Conservation (phyloP, 1,139 yeast species). For the Geotrichum fermentans region DNA sequence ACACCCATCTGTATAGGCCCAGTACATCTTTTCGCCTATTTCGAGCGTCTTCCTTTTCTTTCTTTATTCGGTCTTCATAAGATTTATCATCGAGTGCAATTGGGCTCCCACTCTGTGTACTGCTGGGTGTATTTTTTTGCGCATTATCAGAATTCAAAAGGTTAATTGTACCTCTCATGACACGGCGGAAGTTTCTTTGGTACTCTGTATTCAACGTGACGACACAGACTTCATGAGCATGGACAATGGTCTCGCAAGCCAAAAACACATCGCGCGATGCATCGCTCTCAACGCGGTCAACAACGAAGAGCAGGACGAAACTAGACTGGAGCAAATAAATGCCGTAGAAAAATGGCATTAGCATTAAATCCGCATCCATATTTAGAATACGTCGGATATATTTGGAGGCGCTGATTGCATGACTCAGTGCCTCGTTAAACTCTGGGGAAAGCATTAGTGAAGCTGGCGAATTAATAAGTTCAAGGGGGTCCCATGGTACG, state of each 20-base stretch:
- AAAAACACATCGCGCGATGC: slow-evolving; percentile 34
- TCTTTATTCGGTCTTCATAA: slow-evolving; percentile 8
- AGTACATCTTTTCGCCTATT: slow-evolving; percentile 30
- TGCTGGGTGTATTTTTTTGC: slow-evolving; percentile 22
- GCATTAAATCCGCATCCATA: slow-evolving; percentile 33
- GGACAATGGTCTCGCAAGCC: slow-evolving; percentile 35
- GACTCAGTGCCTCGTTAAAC: slow-evolving; percentile 26
- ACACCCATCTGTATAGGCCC: slow-evolving; percentile 33
- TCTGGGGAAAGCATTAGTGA: slow-evolving; percentile 28
- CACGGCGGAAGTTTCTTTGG: slow-evolving; percentile 34
- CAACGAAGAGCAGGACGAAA: slow-evolving; percentile 29
- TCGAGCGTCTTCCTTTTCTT: slow-evolving; percentile 9
- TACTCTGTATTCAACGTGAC: slow-evolving; percentile 36
- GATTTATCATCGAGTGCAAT: neutral
- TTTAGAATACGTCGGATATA: slow-evolving; percentile 27
- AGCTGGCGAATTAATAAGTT: slow-evolving; percentile 25
- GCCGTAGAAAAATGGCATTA: slow-evolving; percentile 37
- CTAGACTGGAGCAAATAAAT: slow-evolving; percentile 31
- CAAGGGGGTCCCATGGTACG: slow-evolving; percentile 32
- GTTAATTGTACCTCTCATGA: slow-evolving; percentile 34
- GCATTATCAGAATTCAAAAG: slow-evolving; percentile 30
- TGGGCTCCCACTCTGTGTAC: slow-evolving; percentile 16
- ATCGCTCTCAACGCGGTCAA: slow-evolving; percentile 32
- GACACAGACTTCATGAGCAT: slow-evolving; percentile 37
- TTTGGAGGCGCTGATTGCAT: slow-evolving; percentile 30